Conservation (phyloP, 169 alveolate genomes). For the Plasmodium vivax region DNA sequence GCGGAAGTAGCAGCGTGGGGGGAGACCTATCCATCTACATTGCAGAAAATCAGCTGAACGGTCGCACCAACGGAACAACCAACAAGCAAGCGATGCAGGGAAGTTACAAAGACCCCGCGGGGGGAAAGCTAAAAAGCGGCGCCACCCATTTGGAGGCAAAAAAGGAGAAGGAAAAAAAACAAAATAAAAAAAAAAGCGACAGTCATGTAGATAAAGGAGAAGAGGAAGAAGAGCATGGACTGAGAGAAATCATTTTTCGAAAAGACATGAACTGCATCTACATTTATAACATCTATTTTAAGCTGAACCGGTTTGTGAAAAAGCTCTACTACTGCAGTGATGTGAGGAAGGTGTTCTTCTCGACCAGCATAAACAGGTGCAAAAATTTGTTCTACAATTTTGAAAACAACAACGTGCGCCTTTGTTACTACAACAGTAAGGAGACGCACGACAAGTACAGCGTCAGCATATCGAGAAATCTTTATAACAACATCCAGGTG, state of each 20-base stretch:
- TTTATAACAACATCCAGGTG: constrained; percentile 65
- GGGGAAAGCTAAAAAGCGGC: neutral
- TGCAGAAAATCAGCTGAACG: neutral
- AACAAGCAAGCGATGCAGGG: neutral
- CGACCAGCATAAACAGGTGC: constrained; percentile 66
- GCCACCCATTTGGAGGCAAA: neutral
- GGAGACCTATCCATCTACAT: neutral
- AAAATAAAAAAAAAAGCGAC: neutral
- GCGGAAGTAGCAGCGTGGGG: neutral
- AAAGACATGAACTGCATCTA: constrained; percentile 69
- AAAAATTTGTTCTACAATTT: constrained; percentile 67
- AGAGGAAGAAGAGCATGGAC: constrained; percentile 32
- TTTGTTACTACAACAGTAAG: constrained; percentile 59
- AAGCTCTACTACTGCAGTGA: constrained; percentile 73
- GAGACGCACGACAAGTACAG: constrained; percentile 30
- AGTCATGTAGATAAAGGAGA: neutral
- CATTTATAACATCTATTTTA: constrained; percentile 51
- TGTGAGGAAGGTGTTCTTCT: constrained; percentile 60
- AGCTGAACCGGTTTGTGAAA: constrained; percentile 53
- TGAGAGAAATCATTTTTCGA: constrained; percentile 70
- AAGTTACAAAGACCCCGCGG: neutral
- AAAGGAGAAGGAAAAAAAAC: neutral
- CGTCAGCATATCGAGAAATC: constrained; percentile 62
- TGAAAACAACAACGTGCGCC: constrained; percentile 74
- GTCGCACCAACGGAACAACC: neutral